These are phyloP conservation scores for Chlorella sp. DNA, from an alignment of 139 green algal species.

Conservation along the genomic window DNA sequence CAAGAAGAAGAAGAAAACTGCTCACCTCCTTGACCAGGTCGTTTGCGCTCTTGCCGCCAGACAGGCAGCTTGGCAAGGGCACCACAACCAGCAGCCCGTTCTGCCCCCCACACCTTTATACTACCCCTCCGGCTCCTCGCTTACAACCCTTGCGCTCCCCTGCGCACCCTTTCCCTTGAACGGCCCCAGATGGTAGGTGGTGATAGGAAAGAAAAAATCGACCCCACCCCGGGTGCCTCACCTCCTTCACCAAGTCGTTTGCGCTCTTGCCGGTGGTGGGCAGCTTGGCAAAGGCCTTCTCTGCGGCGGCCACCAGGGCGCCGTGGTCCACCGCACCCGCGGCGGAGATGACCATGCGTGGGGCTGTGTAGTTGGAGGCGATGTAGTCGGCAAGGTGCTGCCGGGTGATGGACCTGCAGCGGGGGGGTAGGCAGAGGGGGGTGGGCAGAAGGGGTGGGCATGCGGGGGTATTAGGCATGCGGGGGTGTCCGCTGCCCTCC, in stretches of 20 bases:
- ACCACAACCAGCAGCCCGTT: too few species aligned
- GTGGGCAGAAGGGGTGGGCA: not conserved
- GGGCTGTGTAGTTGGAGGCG: slow-evolving; percentile 93
- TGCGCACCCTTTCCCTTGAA: too few species aligned
- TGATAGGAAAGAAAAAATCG: too few species aligned
- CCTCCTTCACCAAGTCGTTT: slow-evolving; percentile 61
- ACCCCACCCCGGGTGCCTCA: not conserved
- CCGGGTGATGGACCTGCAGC: slow-evolving; percentile 71
- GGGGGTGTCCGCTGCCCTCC: too few species aligned
- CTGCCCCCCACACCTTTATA: not conserved
- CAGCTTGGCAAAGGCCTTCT: slow-evolving; percentile 72
- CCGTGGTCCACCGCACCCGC: slow-evolving; percentile 96
- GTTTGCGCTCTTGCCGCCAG: too few species aligned
- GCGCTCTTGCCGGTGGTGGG: slow-evolving; percentile 59
- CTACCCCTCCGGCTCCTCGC: too few species aligned
- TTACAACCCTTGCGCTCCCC: too few species aligned
- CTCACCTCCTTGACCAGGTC: not conserved
- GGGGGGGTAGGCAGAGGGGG: not conserved
- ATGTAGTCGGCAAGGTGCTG: slow-evolving; percentile 96
- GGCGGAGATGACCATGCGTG: slow-evolving; percentile 87
- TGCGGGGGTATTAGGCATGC: too few species aligned
- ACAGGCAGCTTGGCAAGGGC: not conserved
- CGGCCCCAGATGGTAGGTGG: too few species aligned
- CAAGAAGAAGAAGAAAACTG: too few species aligned
- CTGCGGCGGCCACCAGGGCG: slow-evolving; percentile 85